These are phyloP conservation scores for Sergeia podlipaevii DNA, from an alignment of 208 protist species.

Conservation along the genomic window DNA sequence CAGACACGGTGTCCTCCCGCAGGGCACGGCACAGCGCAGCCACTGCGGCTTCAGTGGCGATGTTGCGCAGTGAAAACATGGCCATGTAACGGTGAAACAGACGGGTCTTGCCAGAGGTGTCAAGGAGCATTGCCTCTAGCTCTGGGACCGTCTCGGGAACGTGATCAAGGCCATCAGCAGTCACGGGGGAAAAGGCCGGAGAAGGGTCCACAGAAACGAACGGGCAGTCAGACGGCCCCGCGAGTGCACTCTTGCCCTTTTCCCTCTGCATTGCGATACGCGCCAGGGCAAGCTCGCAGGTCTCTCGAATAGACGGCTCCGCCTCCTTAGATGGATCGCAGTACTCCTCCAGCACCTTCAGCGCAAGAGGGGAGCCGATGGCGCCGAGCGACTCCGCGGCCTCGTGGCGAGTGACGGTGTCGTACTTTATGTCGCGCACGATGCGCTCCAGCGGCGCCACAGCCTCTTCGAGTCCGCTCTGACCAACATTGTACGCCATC, in stretches of 20 bases:
- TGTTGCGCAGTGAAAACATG: slow-evolving; percentile 95
- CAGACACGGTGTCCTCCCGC: slow-evolving; percentile 69
- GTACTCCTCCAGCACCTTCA: slow-evolving; percentile 50
- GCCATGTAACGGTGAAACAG: slow-evolving; percentile 96
- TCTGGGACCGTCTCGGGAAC: slow-evolving; percentile 43
- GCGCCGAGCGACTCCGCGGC: slow-evolving; percentile 95
- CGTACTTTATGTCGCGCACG: slow-evolving; percentile 74
- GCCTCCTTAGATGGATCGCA: slow-evolving; percentile 43
- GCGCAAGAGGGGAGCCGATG: slow-evolving; percentile 38
- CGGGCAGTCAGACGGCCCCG: slow-evolving; percentile 37
- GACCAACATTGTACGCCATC: slow-evolving; percentile 96
- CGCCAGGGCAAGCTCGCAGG: slow-evolving; percentile 90
- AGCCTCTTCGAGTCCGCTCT: slow-evolving; percentile 86
- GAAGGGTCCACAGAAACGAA: slow-evolving; percentile 93
- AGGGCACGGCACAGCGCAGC: slow-evolving; percentile 85
- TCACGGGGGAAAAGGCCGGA: slow-evolving; percentile 50
- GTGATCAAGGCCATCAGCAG: slow-evolving; percentile 11
- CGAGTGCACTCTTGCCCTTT: slow-evolving; percentile 49
- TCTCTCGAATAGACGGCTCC: slow-evolving; percentile 87
- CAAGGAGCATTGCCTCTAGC: slow-evolving; percentile 57
- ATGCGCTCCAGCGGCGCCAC: slow-evolving; percentile 79
- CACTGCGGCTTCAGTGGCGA: slow-evolving; percentile 62
- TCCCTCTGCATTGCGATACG: slow-evolving; percentile 63
- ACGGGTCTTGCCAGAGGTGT: slow-evolving; percentile 51
- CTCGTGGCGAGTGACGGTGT: slow-evolving; percentile 96